These are phyloP conservation scores for Candida pseudocylindracea DNA, from an alignment of 1,139 yeast species.

Conservation along the genomic window DNA sequence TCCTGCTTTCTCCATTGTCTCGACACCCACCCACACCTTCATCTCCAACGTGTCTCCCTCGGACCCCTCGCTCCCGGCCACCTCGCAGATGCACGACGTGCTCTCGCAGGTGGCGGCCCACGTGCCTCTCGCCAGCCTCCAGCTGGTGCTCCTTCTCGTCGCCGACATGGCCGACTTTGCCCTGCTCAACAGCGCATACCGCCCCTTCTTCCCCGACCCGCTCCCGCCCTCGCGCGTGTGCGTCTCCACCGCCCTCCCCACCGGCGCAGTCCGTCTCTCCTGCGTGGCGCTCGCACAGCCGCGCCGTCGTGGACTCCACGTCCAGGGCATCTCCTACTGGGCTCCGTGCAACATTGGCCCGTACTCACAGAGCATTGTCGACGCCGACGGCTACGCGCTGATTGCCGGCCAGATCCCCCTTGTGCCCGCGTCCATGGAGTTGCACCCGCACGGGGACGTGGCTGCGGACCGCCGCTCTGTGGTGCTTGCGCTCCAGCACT, in stretches of 20 bases:
- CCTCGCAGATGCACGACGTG: conserved; percentile 20
- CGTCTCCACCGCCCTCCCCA: conserved; percentile 33
- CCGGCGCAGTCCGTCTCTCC: conserved; percentile 27
- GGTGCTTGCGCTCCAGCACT: conserved; percentile 50
- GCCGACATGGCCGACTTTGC: conserved; percentile 42
- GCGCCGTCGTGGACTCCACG: conserved; percentile 43
- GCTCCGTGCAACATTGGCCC: conserved; percentile 98
- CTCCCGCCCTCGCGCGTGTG: conserved; percentile 82
- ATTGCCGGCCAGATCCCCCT: conserved; percentile 91
- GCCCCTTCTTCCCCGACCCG: conserved; percentile 25
- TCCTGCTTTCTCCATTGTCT: too few relatives aligned
- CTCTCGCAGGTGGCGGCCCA: conserved; percentile 11
- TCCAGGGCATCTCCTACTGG: conserved; percentile 88
- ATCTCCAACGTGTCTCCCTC: too few relatives aligned
- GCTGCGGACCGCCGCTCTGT: conserved; percentile 11
- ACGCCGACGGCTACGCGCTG: conserved; percentile 20
- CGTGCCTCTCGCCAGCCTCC: conserved; percentile 17
- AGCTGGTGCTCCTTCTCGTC: conserved; percentile 37
- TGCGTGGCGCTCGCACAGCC: conserved; percentile 18
- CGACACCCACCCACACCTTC: too few relatives aligned
- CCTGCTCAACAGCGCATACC: conserved; percentile 37
- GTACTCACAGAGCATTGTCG: conserved; percentile 64
- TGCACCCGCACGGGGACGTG: conserved; percentile 11
- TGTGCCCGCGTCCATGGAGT: conserved; percentile 45
- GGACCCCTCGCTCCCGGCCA: conserved; percentile 9